Percentiles rank a stretch among this genome's conserved stretches.
Conservation (phyloP, 2,329 filamentous ascomycete genomes). For the Hawksworthiomyces lignivorus region DNA sequence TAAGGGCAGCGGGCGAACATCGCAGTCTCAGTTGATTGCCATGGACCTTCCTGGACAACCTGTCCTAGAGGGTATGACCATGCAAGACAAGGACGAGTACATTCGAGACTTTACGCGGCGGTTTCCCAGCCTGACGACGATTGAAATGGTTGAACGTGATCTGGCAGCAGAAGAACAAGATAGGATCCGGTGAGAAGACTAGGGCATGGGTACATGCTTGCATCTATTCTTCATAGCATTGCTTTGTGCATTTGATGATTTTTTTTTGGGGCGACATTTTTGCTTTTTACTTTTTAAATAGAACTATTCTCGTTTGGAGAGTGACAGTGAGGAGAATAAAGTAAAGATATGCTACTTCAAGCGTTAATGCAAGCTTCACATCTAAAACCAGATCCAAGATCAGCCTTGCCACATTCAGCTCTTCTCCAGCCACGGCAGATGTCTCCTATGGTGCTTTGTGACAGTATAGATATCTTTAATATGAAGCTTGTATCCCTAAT, state of each 20-base stretch:
- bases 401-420: no score
- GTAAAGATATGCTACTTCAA: no score
- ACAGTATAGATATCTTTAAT: no score
- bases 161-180: slow-evolving; percentile 30
- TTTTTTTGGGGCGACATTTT: neutral
- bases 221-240: no score
- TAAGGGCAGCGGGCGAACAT: slow-evolving; percentile 14
- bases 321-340: neutral
- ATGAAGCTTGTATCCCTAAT: no score
- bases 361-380: no score
- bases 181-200: slow-evolving; percentile 5
- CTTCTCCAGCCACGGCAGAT: no score
- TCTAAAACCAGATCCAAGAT: no score
- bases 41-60: slow-evolving; percentile 41
- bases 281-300: neutral
- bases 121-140: slow-evolving; percentile 74
- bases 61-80: slow-evolving; percentile 43
- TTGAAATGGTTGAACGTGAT: slow-evolving; percentile 82
- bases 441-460: no score
- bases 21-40: slow-evolving; percentile 29
- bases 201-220: neutral
- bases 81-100: slow-evolving; percentile 57
- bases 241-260: no score
- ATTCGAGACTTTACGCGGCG: slow-evolving; percentile 68
- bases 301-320: neutral